These are phyloP conservation scores for Penicillium sp. DNA, from an alignment of 2,329 filamentous ascomycete genomes.

Conservation along the genomic window DNA sequence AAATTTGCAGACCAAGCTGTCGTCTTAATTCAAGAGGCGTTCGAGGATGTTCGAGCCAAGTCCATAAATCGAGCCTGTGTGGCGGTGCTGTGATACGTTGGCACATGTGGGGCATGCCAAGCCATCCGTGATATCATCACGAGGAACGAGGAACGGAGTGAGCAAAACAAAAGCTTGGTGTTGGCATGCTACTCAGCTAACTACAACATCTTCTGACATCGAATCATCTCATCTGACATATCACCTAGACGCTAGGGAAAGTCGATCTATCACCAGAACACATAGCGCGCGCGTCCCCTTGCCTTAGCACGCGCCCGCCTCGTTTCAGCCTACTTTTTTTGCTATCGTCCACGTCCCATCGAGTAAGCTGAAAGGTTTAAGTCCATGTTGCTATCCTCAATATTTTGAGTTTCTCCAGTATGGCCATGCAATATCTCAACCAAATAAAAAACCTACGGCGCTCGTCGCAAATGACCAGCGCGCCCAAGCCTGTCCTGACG, in stretches of 20 bases:
- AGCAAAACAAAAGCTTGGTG: conserved; percentile 1
- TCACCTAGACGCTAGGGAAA: background rate
- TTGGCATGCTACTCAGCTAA: background rate
- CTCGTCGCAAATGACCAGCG: conserved; percentile 30
- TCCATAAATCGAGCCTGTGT: background rate
- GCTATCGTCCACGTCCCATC: background rate
- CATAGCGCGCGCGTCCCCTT: conserved; percentile 13
- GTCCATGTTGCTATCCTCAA: background rate
- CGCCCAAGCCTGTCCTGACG: conserved; percentile 51
- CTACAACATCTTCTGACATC: background rate
- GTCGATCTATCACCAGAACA: conserved; percentile 16
- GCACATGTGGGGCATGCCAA: conserved; percentile 17
- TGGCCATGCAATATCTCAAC: conserved; percentile 44
- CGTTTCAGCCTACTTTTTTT: conserved; percentile 10
- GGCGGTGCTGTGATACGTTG: background rate
- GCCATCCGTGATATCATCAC: conserved; percentile 23
- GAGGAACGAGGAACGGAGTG: background rate
- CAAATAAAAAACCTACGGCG: conserved; percentile 41
- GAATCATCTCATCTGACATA: background rate
- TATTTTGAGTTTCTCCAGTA: conserved; percentile 1
- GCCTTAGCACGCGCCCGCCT: conserved; percentile 14
- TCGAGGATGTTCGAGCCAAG: background rate
- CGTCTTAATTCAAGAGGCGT: background rate
- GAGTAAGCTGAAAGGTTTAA: background rate
- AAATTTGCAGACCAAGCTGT: background rate